Evolutionary conservation across 768 basidiomycete genomes (phyloP).

Genomic region (Suillus ampliporus): DNA sequence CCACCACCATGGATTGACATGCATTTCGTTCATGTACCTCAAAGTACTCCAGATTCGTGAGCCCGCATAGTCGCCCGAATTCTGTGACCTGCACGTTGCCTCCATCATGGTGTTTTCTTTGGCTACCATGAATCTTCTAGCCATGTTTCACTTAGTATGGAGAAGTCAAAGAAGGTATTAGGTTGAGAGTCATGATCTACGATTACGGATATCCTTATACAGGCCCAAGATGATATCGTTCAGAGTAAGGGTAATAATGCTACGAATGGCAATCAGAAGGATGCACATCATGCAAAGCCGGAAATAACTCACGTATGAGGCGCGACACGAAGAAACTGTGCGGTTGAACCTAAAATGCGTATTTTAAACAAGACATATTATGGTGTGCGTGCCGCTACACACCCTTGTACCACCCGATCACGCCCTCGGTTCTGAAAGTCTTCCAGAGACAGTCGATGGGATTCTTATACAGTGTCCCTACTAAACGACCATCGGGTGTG

Average conservation of each 20-base stretch:
- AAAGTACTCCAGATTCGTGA: no score
- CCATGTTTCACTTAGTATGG: not conserved
- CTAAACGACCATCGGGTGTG: conserved; percentile 70
- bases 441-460: conserved; percentile 98
- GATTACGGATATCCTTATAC: conserved; percentile 52
- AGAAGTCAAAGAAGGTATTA: not conserved
- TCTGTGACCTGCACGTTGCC: not conserved
- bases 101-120: not conserved
- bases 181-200: not conserved
- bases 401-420: conserved; percentile 97
- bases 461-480: conserved; percentile 84
- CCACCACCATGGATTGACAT: no score
- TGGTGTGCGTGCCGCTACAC: conserved; percentile 12
- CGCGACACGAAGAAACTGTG: conserved; percentile 91
- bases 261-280: conserved; percentile 33
- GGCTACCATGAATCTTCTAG: not conserved
- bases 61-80: not conserved
- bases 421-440: conserved; percentile 88
- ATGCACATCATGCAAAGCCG: not conserved
- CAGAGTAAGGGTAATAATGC: conserved; percentile 88
- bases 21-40: no score
- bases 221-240: conserved; percentile 79
- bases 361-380: not conserved
- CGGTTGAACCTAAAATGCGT: conserved; percentile 72
- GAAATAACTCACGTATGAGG: conserved; percentile 77